Percentiles rank a stretch among this genome's conserved stretches.
Evolutionary conservation across 1,284 basidiomycete genomes (phyloP).

Genomic region (Fomitopsis betulina): DNA sequence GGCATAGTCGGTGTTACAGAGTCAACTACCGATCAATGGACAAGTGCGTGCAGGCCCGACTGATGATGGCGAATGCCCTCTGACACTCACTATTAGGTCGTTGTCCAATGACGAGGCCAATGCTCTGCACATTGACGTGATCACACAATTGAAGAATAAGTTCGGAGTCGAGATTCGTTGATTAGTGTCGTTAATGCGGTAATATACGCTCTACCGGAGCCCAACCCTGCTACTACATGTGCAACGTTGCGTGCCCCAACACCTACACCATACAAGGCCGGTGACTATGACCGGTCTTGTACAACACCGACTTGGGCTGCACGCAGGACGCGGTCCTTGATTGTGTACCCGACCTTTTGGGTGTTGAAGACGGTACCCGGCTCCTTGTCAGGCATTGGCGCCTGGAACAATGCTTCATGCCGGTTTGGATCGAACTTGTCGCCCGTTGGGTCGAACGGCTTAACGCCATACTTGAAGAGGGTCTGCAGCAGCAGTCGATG

Average conservation of each 20-base stretch:
- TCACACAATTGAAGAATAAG: conserved; percentile 46
- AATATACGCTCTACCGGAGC: conserved; percentile 23
- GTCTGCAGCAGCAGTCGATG: conserved; percentile 88
- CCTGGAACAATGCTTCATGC: conserved; percentile 95
- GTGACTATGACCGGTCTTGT: conserved; percentile 52
- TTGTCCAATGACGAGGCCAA: conserved; percentile 92
- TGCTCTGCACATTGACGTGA: conserved; percentile 60
- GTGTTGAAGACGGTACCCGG: conserved; percentile 90
- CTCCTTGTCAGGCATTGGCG: conserved; percentile 84
- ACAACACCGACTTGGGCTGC: conserved; percentile 98
- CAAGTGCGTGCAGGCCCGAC: conserved; percentile 41
- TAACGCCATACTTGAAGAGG: conserved; percentile 88
- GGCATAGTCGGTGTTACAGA: conserved; percentile 83
- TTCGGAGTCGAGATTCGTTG: conserved; percentile 78
- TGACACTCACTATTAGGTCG: conserved; percentile 45
- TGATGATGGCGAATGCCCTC: not conserved
- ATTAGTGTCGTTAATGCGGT: conserved; percentile 27
- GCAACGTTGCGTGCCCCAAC: not conserved
- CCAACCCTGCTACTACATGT: not conserved
- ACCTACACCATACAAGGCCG: not conserved
- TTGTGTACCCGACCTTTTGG: conserved; percentile 88
- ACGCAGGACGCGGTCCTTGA: conserved; percentile 88
- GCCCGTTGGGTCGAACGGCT: conserved; percentile 87
- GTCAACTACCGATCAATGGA: conserved; percentile 98
- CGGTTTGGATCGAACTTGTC: conserved; percentile 92